Percentiles rank a stretch among this genome's conserved stretches.
phyloP scores from a whole-genome alignment of 768 basidiomycete genomes.

The Gymnopilus junonius region DNA sequence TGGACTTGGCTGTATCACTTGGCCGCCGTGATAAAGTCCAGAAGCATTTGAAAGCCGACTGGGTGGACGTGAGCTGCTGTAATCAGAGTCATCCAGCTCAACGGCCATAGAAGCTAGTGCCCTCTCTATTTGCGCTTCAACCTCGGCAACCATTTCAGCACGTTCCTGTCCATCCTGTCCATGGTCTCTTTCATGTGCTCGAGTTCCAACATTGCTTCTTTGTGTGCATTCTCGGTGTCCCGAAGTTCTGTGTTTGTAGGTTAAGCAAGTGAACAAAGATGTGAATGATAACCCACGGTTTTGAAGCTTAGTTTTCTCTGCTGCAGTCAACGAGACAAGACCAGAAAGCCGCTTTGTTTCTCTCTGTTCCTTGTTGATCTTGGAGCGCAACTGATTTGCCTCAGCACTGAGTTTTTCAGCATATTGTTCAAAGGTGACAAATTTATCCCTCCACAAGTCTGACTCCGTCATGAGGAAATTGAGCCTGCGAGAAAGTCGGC shows the following conservation, averaged over 20 bases:
- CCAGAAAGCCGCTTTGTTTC: conserved; percentile 88
- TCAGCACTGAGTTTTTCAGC: conserved; percentile 90
- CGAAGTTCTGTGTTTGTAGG: conserved; percentile 58
- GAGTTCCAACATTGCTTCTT: conserved; percentile 80
- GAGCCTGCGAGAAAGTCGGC: conserved; percentile 79
- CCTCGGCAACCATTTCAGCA: conserved; percentile 90
- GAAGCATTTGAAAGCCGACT: conserved; percentile 70
- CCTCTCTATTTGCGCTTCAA: conserved; percentile 89
- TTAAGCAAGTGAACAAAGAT: not conserved
- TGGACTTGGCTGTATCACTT: conserved; percentile 60
- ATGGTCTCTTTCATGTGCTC: conserved; percentile 83
- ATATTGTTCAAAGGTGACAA: conserved; percentile 92
- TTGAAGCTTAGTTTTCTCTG: conserved; percentile 80
- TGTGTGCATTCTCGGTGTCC: conserved; percentile 83
- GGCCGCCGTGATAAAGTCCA: conserved; percentile 59
- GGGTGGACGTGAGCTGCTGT: conserved; percentile 67
- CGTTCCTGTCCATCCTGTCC: conserved; percentile 87
- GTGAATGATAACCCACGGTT: conserved; percentile 55
- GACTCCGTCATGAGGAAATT: conserved; percentile 93
- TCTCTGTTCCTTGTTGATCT: conserved; percentile 90
- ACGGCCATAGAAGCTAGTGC: conserved; percentile 87
- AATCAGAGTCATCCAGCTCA: conserved; percentile 79
- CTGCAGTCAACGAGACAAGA: conserved; percentile 74
- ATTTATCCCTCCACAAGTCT: conserved; percentile 91
- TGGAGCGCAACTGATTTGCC: conserved; percentile 80